phyloP scores from a whole-genome alignment of 2,329 filamentous ascomycete species.

The Botrytis fragariae region DNA sequence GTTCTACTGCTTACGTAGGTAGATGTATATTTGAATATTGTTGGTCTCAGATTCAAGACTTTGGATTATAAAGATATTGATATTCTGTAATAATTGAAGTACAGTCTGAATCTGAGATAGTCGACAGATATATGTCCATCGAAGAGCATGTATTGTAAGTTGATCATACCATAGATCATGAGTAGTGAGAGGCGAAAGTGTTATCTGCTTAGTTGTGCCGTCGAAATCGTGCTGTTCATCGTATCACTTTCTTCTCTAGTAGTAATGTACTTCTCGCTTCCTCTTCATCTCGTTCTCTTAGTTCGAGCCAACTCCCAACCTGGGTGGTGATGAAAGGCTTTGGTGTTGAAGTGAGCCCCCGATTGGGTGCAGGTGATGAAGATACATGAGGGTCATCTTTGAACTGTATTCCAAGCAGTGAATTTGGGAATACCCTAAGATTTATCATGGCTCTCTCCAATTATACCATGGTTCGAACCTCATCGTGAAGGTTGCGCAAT shows the following conservation, averaged over 20 bases:
- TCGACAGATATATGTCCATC: background rate
- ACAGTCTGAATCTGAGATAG: no score
- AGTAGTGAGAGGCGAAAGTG: background rate
- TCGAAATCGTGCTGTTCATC: no score
- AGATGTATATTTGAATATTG: no score
- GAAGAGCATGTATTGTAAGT: background rate
- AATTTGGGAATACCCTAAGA: background rate
- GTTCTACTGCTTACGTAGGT: no score
- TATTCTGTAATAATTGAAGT: no score
- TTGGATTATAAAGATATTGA: no score
- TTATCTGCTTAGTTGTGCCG: background rate
- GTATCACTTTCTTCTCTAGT: no score
- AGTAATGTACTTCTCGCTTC: background rate
- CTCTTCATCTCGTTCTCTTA: background rate
- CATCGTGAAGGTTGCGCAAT: background rate
- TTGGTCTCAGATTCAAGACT: no score
- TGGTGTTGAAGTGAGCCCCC: background rate
- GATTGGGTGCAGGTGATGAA: background rate
- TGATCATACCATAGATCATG: background rate
- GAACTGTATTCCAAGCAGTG: background rate
- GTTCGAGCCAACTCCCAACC: background rate
- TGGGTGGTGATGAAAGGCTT: background rate
- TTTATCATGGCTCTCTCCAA: background rate
- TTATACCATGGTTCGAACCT: background rate
- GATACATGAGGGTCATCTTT: background rate